Evolutionary conservation across 305 asterid genomes (phyloP).

Genomic region (Solanum hybrid): DNA sequence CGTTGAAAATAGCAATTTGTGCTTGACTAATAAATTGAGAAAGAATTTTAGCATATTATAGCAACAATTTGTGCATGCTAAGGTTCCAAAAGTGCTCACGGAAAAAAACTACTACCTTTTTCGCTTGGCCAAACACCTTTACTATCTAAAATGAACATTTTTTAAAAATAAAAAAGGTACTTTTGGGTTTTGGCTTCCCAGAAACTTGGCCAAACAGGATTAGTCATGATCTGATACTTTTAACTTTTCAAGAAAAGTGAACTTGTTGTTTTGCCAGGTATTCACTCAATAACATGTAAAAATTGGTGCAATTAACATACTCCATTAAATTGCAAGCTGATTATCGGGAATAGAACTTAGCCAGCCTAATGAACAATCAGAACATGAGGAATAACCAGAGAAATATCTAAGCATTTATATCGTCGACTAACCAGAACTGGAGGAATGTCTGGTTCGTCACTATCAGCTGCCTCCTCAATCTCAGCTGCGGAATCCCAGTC

Average conservation of each 20-base stretch:
- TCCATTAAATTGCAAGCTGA: neutral
- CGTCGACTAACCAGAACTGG: slow-evolving; percentile 53
- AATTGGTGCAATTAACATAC: neutral
- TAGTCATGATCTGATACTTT: neutral
- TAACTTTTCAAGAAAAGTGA: neutral
- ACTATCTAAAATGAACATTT: neutral
- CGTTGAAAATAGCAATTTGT: neutral
- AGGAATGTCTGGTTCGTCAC: slow-evolving; percentile 62
- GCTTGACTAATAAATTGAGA: neutral
- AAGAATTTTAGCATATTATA: neutral
- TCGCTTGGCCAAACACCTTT: neutral
- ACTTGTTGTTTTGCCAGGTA: neutral
- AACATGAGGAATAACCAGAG: neutral
- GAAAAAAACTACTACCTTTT: neutral
- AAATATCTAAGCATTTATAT: neutral
- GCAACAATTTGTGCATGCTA: neutral
- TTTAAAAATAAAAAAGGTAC: neutral
- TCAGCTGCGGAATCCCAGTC: slow-evolving; percentile 98
- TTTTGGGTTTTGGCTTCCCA: neutral
- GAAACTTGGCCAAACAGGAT: neutral
- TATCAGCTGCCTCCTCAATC: slow-evolving; percentile 45
- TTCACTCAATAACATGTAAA: neutral
- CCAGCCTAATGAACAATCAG: neutral
- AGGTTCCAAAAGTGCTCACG: neutral
- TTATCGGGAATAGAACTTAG: neutral